phyloP scores from a whole-genome alignment of 805 yeast genomes.

The Saccharomycopsis fermentans region DNA sequence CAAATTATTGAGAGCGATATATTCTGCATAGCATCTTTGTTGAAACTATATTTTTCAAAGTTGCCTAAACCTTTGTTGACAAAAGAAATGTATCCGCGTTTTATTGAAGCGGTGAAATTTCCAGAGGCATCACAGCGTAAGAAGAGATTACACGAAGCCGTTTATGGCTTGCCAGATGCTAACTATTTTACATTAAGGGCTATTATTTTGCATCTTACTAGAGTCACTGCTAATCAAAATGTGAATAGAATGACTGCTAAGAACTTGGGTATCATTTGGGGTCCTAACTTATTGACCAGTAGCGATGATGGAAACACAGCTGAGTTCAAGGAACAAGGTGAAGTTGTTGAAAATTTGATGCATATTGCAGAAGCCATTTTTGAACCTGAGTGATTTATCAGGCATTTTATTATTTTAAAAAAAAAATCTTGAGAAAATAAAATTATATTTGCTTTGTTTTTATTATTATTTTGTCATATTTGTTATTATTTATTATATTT shows the following conservation, averaged over 20 bases:
- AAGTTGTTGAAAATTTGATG: constrained; percentile 76
- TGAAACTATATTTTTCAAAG: constrained; percentile 73
- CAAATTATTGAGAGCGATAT: constrained; percentile 69
- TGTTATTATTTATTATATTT: too few relatives aligned
- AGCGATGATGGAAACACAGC: constrained; percentile 53
- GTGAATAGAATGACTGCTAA: constrained; percentile 73
- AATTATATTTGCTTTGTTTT: too few relatives aligned
- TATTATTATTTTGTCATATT: too few relatives aligned
- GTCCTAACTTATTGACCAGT: constrained; percentile 70
- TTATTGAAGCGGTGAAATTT: constrained; percentile 63
- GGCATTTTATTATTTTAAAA: too few relatives aligned
- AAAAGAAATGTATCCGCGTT: constrained; percentile 45
- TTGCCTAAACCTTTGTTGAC: constrained; percentile 85
- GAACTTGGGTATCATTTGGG: constrained; percentile 88
- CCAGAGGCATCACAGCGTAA: constrained; percentile 51
- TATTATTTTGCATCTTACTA: constrained; percentile 73
- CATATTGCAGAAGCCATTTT: constrained; percentile 74
- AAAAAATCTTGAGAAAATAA: too few relatives aligned
- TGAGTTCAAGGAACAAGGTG: constrained; percentile 42
- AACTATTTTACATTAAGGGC: constrained; percentile 87
- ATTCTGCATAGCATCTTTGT: constrained; percentile 75
- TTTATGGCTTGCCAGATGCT: constrained; percentile 87
- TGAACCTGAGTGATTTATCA: constrained; percentile 45
- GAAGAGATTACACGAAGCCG: constrained; percentile 72
- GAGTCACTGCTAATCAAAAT: constrained; percentile 53